These are phyloP conservation scores for Anisodus tanguticus DNA, from an alignment of 257 asterid genomes.

Conservation along the genomic window DNA sequence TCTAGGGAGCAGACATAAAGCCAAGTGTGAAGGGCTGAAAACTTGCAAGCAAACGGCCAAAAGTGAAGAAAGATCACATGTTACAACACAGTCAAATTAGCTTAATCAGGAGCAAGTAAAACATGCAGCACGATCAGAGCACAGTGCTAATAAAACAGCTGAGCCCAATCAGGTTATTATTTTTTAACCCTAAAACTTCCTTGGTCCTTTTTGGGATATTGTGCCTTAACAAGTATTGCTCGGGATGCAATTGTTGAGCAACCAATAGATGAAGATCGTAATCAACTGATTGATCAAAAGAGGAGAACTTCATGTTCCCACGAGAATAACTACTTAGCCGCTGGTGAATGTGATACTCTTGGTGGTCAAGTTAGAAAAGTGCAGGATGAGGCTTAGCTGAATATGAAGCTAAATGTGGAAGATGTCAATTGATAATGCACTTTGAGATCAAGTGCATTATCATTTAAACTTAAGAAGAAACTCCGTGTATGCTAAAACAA, in stretches of 20 bases:
- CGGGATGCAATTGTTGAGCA: no score
- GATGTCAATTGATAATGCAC: no score
- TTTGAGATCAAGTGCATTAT: no score
- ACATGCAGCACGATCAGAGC: not conserved
- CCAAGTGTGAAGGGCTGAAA: no score
- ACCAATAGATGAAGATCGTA: not conserved
- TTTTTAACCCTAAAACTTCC: not conserved
- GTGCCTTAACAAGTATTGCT: not conserved
- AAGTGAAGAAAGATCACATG: no score
- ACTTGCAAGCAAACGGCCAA: no score
- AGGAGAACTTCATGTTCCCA: not conserved
- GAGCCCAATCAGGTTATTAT: not conserved
- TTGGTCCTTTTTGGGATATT: not conserved
- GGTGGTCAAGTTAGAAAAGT: not conserved
- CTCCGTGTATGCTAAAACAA: no score
- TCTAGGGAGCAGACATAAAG: slow-evolving; percentile 27
- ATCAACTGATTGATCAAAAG: not conserved
- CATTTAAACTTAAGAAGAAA: no score
- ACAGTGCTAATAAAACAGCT: not conserved
- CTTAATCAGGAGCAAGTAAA: not conserved
- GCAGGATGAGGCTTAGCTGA: not conserved
- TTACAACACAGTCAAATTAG: not conserved
- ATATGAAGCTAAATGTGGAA: no score
- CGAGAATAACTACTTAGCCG: not conserved
- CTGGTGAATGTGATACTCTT: not conserved